Evolutionary conservation across 352 stramenopile genomes (phyloP).

Genomic region (Hyaloperonospora brassicae): DNA sequence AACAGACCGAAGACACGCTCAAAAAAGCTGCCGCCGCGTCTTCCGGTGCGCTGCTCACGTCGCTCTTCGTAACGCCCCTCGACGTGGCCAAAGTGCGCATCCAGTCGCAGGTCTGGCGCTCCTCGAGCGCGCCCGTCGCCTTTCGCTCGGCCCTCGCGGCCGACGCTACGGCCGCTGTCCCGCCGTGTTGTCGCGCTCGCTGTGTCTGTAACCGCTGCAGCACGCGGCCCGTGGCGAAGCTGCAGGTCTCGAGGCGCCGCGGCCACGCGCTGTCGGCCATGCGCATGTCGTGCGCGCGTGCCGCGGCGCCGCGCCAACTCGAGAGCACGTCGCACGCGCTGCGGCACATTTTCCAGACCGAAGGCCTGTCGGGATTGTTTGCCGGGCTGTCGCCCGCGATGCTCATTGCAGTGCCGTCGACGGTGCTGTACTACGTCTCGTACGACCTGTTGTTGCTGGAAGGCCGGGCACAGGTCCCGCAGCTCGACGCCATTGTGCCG

Average conservation of each 20-base stretch:
- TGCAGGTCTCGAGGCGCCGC: slow-evolving; percentile 20
- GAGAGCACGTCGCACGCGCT: slow-evolving; percentile 56
- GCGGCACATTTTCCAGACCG: slow-evolving; percentile 70
- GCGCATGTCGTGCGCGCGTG: slow-evolving; percentile 40
- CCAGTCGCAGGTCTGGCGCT: slow-evolving; percentile 53
- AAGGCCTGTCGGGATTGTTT: slow-evolving; percentile 78
- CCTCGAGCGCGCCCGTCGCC: slow-evolving; percentile 12
- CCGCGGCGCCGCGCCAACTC: slow-evolving; percentile 29
- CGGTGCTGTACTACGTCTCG: slow-evolving; percentile 91
- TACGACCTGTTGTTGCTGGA: slow-evolving; percentile 86
- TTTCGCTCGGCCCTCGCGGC: slow-evolving; percentile 15
- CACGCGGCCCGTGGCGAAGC: slow-evolving; percentile 41
- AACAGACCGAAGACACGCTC: slow-evolving; percentile 30
- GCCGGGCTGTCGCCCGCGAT: slow-evolving; percentile 86
- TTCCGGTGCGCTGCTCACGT: slow-evolving; percentile 60
- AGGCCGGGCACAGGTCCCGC: slow-evolving; percentile 28
- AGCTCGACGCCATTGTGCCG: slow-evolving; percentile 38
- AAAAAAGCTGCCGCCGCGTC: slow-evolving; percentile 72
- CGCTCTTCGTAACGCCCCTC: slow-evolving; percentile 77
- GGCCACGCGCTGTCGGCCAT: slow-evolving; percentile 24
- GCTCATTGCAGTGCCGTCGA: slow-evolving; percentile 90
- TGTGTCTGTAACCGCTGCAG: slow-evolving; percentile 48
- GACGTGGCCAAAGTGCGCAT: slow-evolving; percentile 79
- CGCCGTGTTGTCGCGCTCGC: slow-evolving; percentile 43
- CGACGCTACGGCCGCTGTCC: slow-evolving; percentile 12